Evolutionary conservation across 345 rosid species (phyloP), one percentile per base, ranked within the genome.

Genomic region (Salix suchowensis): DNA sequence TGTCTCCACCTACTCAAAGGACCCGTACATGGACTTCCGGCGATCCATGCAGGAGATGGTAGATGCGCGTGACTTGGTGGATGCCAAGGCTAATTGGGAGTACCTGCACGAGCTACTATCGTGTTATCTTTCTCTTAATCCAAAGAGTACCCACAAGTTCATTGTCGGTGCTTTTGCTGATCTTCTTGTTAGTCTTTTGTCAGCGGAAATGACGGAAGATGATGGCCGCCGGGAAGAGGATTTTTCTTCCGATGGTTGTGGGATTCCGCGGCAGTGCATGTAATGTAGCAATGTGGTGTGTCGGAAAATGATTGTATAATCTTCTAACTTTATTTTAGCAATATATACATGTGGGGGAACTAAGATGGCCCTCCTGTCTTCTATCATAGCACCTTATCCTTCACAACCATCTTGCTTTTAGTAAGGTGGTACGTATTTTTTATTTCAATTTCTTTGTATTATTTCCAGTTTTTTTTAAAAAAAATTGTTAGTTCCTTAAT

Each of bases 1-100:
- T 16, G 87, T 91, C 46, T 78, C 89, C 32, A 90, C 92, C 0
- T 81, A 87, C 83, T 93, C 99, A 40, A 94, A 94, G 48, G 94
- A 96, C 82, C 99, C 99, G 1, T 87, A 85, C 83, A 76, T 83
- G 71, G 98, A 93, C 78, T 93, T 96, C 89, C 76, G 98, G 78
- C 80, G 76, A 82, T 96, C 99, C 78, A 96, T 96, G 99, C 89
- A 91, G 72, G 99, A 96, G 87, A 96, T 96, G 99, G 91, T 92
- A 79, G 94, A 93, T 78, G 98, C 97, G 32, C 88, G 82, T 46
- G 80, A 70, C 68, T 77, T 88, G 65, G 74, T 80, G 10, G 96
- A 93, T 65, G 90, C 87, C 26, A 77, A 81, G 78, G 85, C 87
- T 28, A 80, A 88, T 73, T 93, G 94, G 88, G 91, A 96, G 4